Evolutionary conservation across 768 basidiomycete genomes (phyloP).

Genomic region (Mycena venus): DNA sequence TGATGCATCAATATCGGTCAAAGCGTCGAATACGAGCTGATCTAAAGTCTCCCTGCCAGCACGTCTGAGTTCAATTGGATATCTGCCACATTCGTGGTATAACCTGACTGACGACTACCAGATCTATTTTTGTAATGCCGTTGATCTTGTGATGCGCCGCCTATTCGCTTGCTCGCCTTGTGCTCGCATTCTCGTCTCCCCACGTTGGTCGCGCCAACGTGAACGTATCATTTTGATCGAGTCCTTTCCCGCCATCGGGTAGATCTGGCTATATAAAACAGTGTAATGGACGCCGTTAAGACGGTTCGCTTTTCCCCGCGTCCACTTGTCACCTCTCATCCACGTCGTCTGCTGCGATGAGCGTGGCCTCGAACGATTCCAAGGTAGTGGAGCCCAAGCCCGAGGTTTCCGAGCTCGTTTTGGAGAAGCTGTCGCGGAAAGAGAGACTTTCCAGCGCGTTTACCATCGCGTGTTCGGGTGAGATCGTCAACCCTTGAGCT

Average conservation of each 20-base stretch:
- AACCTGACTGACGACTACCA: no score
- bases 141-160: no score
- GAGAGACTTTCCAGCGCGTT: constrained; percentile 70
- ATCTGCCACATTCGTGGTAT: no score
- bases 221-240: not conserved
- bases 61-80: no score
- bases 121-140: no score
- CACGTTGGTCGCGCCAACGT: not conserved
- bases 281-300: not conserved
- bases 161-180: no score
- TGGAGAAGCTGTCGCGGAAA: constrained; percentile 38
- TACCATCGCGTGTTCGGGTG: constrained; percentile 58
- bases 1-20: constrained; percentile 6
- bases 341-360: not conserved
- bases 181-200: no score
- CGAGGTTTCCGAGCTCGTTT: not conserved
- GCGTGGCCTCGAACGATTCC: not conserved
- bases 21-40: constrained; percentile 1
- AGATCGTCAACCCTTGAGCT: no score
- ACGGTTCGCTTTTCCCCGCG: not conserved
- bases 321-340: not conserved
- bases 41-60: no score
- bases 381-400: not conserved
- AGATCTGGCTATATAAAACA: not conserved
- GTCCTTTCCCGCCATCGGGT: not conserved